These are phyloP conservation scores for Emergomyces orientalis DNA, from an alignment of 2,329 filamentous ascomycete species.

Conservation along the genomic window DNA sequence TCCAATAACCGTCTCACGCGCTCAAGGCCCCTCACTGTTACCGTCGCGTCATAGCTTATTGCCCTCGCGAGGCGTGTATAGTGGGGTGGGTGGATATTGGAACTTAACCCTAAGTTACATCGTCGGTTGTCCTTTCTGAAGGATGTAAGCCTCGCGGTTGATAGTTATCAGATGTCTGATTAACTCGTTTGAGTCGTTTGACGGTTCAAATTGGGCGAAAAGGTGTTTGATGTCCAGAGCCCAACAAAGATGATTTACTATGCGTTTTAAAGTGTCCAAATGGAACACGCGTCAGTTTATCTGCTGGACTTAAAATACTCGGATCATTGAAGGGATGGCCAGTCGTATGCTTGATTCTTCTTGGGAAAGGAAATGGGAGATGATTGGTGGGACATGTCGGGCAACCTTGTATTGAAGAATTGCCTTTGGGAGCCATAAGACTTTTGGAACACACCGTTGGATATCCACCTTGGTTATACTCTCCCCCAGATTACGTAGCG, in stretches of 20 bases:
- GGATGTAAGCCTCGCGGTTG: slow-evolving; percentile 55
- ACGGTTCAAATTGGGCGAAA: slow-evolving; percentile 27
- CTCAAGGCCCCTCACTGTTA: slow-evolving; percentile 42
- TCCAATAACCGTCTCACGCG: slow-evolving; percentile 61
- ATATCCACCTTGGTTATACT: background rate
- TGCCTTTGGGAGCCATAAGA: slow-evolving; percentile 41
- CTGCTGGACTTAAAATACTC: slow-evolving; percentile 47
- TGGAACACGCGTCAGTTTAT: slow-evolving; percentile 45
- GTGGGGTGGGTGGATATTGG: slow-evolving; percentile 58
- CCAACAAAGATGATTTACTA: slow-evolving; percentile 38
- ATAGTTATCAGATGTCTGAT: slow-evolving; percentile 61
- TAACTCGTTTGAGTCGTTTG: slow-evolving; percentile 42
- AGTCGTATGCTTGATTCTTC: slow-evolving; percentile 32
- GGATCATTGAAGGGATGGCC: slow-evolving; percentile 53
- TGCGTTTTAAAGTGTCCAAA: slow-evolving; percentile 36
- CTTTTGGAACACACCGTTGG: slow-evolving; percentile 14
- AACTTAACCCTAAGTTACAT: slow-evolving; percentile 91
- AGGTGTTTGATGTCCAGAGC: slow-evolving; percentile 39
- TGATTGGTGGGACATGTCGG: slow-evolving; percentile 44
- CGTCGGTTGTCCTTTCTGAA: slow-evolving; percentile 50
- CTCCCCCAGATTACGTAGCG: slow-evolving; percentile 10
- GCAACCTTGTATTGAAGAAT: slow-evolving; percentile 36
- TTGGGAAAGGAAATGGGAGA: slow-evolving; percentile 36
- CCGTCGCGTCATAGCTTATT: slow-evolving; percentile 49
- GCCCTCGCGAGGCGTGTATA: slow-evolving; percentile 30